phyloP scores from a whole-genome alignment of 192 early-diverging fungal species.

The Entrophospora sp. region DNA sequence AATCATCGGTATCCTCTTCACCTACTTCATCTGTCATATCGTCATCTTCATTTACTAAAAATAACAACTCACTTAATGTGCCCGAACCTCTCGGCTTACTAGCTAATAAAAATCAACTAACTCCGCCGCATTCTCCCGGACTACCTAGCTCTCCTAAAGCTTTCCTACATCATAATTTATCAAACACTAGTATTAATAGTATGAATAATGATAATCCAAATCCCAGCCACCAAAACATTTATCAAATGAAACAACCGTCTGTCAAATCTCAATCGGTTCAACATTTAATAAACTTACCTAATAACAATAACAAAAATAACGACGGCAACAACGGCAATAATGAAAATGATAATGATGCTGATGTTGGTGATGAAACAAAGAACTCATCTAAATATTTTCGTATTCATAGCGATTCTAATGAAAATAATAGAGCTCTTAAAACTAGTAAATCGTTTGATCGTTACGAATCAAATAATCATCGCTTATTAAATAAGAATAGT shows the following conservation, averaged over 20 bases:
- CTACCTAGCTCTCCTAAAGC: not conserved
- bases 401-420: not conserved
- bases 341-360: no score
- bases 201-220: not conserved
- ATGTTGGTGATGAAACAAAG: not conserved
- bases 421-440: not conserved
- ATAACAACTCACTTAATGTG: not conserved
- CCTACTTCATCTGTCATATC: not conserved
- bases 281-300: no score
- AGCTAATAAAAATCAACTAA: not conserved
- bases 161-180: not conserved
- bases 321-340: not conserved
- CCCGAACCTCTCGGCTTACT: not conserved
- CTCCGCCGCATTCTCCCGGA: not conserved
- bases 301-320: no score
- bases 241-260: not conserved
- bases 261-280: no score
- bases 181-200: not conserved
- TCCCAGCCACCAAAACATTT: not conserved
- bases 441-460: slow-evolving; percentile 6
- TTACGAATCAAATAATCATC: no score
- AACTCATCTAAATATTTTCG: not conserved
- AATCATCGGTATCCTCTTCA: not conserved
- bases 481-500: no score
- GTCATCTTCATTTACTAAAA: not conserved